phyloP scores from a whole-genome alignment of 805 yeast genomes.

The Ogataea philodendri region DNA sequence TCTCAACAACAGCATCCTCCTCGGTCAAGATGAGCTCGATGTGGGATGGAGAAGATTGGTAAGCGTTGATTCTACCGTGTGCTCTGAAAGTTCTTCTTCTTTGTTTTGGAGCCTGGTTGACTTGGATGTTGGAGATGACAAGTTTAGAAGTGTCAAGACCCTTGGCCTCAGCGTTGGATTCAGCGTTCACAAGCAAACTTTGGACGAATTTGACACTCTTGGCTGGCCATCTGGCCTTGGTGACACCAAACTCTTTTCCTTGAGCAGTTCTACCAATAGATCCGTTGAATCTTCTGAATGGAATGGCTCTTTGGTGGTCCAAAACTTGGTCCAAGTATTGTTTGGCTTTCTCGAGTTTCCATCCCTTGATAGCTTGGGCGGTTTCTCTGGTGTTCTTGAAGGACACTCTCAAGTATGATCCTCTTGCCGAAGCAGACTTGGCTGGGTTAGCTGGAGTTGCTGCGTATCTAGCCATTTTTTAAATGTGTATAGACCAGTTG shows the following conservation, averaged over 20 bases:
- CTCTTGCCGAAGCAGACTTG: constrained; percentile 98
- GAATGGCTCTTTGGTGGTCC: constrained; percentile 99
- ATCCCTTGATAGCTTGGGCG: constrained; percentile 97
- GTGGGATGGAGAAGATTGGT: constrained; percentile 98
- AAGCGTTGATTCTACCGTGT: constrained; percentile 99
- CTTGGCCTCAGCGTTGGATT: constrained; percentile 98
- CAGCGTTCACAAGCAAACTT: constrained; percentile 95
- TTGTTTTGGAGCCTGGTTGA: constrained; percentile 99
- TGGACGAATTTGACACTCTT: constrained; percentile 95
- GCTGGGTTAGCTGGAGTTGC: constrained; percentile 99
- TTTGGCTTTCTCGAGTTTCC: constrained; percentile 96
- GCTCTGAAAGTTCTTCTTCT: constrained; percentile 99
- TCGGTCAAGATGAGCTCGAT: constrained; percentile 96
- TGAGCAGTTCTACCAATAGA: constrained; percentile 99
- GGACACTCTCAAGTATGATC: constrained; percentile 98
- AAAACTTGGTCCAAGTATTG: constrained; percentile 92
- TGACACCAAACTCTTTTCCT: constrained; percentile 99
- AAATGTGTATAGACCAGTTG: constrained; percentile 17
- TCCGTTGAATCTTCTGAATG: constrained; percentile 96
- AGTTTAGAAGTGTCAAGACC: constrained; percentile 95
- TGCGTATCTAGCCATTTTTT: constrained; percentile 97
- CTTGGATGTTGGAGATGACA: constrained; percentile 97
- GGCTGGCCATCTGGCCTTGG: constrained; percentile 99
- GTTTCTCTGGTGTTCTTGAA: constrained; percentile 99
- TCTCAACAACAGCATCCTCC: constrained; percentile 89